Base-by-base conservation (phyloP, 495 filamentous ascomycete species). In the Pseudoneurospora amorphoporcata region DNA sequence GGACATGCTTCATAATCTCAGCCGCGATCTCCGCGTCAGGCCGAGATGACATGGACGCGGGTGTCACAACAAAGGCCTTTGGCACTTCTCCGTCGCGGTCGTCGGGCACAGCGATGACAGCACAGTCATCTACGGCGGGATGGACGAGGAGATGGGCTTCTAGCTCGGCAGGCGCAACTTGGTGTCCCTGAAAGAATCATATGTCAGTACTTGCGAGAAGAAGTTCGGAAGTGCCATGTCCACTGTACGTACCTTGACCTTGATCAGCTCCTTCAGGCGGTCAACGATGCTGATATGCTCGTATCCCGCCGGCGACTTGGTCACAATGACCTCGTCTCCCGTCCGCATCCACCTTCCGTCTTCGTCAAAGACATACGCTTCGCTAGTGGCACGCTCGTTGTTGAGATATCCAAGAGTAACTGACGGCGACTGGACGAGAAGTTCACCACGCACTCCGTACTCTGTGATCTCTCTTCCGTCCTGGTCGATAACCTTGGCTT, bases 251-350 rank as follows among this genome's bases (percentile, higher is more conserved):
- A 93, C 92, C 88, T 96, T 97, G 76, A 94, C 91, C 81, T 97
- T 97, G 83, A 97, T 96, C 70, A 97, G 83, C 81, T 97, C 94
- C 84, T 97, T 97, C 77, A 97, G 90, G 3, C 94, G 88, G 78
- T 97, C 94, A 3, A 94, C 91, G 53, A 97, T 92, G 74, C 90
- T 90, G 41, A 96, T 74, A 77, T 97, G 94, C 79, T 97, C 92
- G 69, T 90, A 81, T 9, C 90, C 91, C 7, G 83, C 81, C 0
- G 90, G 87, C 17, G 87, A 80, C 78, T 88, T 85, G 17, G 86
- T 84, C 32, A 97, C 82, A 12, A 94, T 85, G 1, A 90, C 94
- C 77, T 96, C 93, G 76, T 97, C 94, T 32, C 94, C 94, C 1
- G 94, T 97, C 29, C 86, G 86, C 86, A 97, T 89, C 90, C 92